phyloP scores from a whole-genome alignment of 1,284 basidiomycete species.

The Ganoderma multipileum region DNA sequence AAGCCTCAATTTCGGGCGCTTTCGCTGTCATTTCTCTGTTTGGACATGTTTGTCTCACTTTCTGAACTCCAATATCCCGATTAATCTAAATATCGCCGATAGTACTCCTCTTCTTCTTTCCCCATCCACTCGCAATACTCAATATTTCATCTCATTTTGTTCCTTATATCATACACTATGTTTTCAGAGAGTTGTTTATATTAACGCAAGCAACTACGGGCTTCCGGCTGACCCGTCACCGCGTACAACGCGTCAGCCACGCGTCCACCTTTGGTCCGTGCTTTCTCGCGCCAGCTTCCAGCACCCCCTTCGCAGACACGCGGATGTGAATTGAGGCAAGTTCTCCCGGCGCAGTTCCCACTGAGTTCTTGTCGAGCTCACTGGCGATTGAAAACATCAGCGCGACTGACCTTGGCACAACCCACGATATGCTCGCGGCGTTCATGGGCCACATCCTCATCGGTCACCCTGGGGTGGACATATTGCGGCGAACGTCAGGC shows the following conservation, averaged over 20 bases:
- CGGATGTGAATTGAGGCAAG: background rate
- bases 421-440: background rate
- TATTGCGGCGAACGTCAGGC: background rate
- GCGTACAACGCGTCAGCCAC: background rate
- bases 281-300: background rate
- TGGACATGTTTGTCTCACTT: conserved; percentile 26
- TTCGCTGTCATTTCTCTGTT: conserved; percentile 23
- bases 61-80: background rate
- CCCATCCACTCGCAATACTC: background rate
- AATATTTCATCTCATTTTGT: background rate
- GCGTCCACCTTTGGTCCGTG: background rate
- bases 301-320: background rate
- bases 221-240: background rate
- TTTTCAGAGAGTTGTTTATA: background rate
- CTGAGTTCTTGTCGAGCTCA: background rate
- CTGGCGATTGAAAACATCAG: background rate
- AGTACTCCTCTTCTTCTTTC: background rate
- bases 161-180: background rate
- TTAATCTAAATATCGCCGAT: background rate
- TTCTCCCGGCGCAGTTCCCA: background rate
- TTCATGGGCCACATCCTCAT: background rate
- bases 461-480: background rate
- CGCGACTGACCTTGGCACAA: background rate
- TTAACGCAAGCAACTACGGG: background rate
- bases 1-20: conserved; percentile 22